Conservation (phyloP, 306 rosid genomes). For the Carpinus viminea region DNA sequence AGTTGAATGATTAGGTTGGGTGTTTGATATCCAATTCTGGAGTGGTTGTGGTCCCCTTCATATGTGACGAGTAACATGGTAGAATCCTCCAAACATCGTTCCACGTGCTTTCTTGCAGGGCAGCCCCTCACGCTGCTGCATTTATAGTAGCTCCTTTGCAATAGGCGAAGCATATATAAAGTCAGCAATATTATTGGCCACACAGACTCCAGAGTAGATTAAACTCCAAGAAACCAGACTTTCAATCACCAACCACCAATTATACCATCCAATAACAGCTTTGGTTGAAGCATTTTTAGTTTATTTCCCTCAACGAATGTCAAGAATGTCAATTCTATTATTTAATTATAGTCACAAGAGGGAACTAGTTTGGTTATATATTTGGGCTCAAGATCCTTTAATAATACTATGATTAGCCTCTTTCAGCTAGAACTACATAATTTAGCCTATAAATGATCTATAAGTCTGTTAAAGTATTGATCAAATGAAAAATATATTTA, state of each 20-base stretch:
- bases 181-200: background rate
- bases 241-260: background rate
- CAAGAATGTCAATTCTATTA: too few relatives aligned
- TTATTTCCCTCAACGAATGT: too few relatives aligned
- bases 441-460: background rate
- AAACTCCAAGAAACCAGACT: background rate
- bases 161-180: background rate
- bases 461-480: too few relatives aligned
- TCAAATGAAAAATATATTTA: too few relatives aligned
- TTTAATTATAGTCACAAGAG: too few relatives aligned
- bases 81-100: slow-evolving; percentile 28
- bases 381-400: too few relatives aligned
- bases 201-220: background rate
- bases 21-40: slow-evolving; percentile 19
- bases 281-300: too few relatives aligned
- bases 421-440: background rate
- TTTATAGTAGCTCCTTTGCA: slow-evolving; percentile 30
- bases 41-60: slow-evolving; percentile 30
- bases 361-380: too few relatives aligned
- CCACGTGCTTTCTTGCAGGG: slow-evolving; percentile 33
- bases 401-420: background rate
- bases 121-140: slow-evolving; percentile 30
- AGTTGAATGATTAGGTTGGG: slow-evolving; percentile 8
- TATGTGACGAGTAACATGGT: slow-evolving; percentile 28
- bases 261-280: too few relatives aligned